Evolutionary conservation across 257 asterid species (phyloP).

Genomic region (Pogostemon cablin): DNA sequence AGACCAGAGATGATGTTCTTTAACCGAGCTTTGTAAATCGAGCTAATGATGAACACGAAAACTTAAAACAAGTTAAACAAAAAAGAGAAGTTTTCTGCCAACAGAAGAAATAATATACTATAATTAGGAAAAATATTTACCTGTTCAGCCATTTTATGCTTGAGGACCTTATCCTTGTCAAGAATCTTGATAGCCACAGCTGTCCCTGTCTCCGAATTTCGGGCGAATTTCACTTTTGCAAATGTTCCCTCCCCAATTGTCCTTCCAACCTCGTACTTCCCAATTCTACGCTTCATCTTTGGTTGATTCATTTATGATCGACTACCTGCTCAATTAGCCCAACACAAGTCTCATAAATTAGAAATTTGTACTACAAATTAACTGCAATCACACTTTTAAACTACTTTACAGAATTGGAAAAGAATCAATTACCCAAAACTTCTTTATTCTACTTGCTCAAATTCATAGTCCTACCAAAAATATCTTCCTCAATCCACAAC

Average conservation of each 20-base stretch:
- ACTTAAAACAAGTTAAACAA: not conserved
- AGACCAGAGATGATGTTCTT: constrained; percentile 17
- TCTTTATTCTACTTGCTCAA: not conserved
- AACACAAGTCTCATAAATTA: not conserved
- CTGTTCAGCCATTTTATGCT: constrained; percentile 97
- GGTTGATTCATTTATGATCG: constrained; percentile 58
- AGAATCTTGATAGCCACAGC: constrained; percentile 85
- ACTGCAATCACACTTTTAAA: constrained; percentile 19
- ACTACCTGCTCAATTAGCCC: not conserved
- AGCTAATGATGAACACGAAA: not conserved
- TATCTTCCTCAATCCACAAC: too few species aligned
- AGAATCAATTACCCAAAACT: too few species aligned
- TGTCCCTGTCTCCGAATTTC: constrained; percentile 78
- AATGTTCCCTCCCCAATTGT: constrained; percentile 96
- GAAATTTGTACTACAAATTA: constrained; percentile 38
- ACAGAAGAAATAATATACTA: not conserved
- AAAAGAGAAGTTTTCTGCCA: too few species aligned
- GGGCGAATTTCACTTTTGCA: constrained; percentile 90
- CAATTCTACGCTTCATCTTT: constrained; percentile 69
- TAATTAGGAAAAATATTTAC: constrained; percentile 38
- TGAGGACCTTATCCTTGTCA: constrained; percentile 90
- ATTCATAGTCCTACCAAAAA: not conserved
- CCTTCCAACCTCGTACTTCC: constrained; percentile 90
- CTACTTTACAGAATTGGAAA: not conserved
- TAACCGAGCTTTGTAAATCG: not conserved